A percentile compares a stretch with the other conserved stretches of the same genome.
Conservation (phyloP, 768 basidiomycete genomes). For the Pulveroboletus sp. region DNA sequence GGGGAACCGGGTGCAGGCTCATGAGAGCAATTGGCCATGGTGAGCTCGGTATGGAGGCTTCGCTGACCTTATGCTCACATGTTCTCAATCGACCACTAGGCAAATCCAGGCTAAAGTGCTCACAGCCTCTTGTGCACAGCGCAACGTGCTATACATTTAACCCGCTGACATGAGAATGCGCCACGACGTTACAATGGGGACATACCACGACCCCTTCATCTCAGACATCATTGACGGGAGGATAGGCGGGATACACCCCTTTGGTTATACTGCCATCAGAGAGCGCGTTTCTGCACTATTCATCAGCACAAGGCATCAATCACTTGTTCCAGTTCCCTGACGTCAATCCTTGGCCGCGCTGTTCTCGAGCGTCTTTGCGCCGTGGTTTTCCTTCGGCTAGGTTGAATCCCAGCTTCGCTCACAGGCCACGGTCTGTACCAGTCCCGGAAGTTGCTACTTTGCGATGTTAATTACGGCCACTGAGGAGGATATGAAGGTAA, state of each 20-base stretch:
- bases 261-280: constrained; percentile 12
- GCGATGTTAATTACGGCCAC: constrained; percentile 22
- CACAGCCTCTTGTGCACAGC: constrained; percentile 16
- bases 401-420: constrained; percentile 17
- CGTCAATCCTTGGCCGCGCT: constrained; percentile 8
- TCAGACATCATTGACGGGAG: constrained; percentile 3
- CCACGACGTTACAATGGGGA: constrained; percentile 13
- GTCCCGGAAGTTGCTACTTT: constrained; percentile 16
- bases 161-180: constrained; percentile 23
- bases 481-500: constrained; percentile 15
- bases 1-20: not conserved
- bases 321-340: constrained; percentile 9
- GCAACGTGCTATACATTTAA: constrained; percentile 15
- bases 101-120: constrained; percentile 7
- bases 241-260: constrained; percentile 3
- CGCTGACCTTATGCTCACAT: constrained; percentile 15
- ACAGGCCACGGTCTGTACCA: constrained; percentile 14
- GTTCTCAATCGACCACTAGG: constrained; percentile 7
- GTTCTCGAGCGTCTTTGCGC: constrained; percentile 18
- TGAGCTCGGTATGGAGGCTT: constrained; percentile 11
- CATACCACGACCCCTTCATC: constrained; percentile 14
- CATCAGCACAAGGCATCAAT: constrained; percentile 15
- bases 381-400: constrained; percentile 22
- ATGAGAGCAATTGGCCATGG: constrained; percentile 16
- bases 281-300: constrained; percentile 5